phyloP scores from a whole-genome alignment of 139 green algal species.

The Closterium sp. region DNA sequence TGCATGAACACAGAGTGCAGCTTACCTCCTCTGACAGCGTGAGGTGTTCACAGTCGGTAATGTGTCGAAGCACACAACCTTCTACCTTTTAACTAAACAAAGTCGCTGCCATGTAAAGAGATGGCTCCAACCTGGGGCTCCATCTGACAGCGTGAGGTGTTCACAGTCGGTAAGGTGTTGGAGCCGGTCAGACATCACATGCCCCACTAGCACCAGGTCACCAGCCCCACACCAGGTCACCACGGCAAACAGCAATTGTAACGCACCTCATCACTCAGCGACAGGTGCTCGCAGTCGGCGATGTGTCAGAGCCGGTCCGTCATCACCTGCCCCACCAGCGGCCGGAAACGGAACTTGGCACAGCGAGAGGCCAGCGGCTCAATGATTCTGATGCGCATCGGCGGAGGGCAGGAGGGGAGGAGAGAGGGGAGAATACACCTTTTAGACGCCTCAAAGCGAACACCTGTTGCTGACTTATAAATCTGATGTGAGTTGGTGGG shows the following conservation, averaged over 20 bases:
- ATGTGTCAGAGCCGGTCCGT: slow-evolving; percentile 73
- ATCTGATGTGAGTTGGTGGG: too few relatives aligned
- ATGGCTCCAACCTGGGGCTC: too few relatives aligned
- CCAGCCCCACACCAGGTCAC: too few relatives aligned
- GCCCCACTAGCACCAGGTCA: slow-evolving; percentile 45
- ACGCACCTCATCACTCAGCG: slow-evolving; percentile 28
- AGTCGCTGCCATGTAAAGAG: too few relatives aligned
- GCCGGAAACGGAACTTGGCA: slow-evolving; percentile 80
- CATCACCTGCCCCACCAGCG: slow-evolving; percentile 66
- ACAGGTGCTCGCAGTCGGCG: slow-evolving; percentile 39
- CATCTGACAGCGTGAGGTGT: slow-evolving; percentile 62
- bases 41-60: not conserved
- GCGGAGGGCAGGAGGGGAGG: too few relatives aligned
- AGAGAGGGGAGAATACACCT: too few relatives aligned
- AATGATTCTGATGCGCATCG: slow-evolving; percentile 75
- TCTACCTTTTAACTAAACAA: too few relatives aligned
- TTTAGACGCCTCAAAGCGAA: too few relatives aligned
- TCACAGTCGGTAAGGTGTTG: slow-evolving; percentile 75
- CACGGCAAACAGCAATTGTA: too few relatives aligned
- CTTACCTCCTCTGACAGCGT: not conserved
- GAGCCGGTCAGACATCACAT: slow-evolving; percentile 70
- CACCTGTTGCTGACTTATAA: too few relatives aligned
- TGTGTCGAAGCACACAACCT: slow-evolving; percentile 45
- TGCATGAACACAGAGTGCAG: not conserved
- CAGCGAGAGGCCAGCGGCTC: slow-evolving; percentile 84